Evolutionary conservation across 164 flowering plant genomes (phyloP).

Genomic region (Annona cherimola): DNA sequence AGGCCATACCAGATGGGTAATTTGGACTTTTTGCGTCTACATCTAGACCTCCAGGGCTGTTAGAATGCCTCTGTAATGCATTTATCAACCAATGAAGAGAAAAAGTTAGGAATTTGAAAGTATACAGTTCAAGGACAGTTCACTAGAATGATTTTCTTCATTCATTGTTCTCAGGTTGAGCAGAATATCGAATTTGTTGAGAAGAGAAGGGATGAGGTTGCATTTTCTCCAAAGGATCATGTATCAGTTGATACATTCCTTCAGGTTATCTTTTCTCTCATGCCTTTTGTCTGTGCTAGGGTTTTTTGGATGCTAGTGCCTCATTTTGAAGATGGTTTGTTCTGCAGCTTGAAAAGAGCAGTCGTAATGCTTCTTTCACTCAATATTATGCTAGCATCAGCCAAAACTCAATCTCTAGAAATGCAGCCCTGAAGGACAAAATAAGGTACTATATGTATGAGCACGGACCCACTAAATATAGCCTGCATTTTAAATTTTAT

Average conservation of each 20-base stretch:
- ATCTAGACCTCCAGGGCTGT: neutral
- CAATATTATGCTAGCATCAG: constrained; percentile 22
- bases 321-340: neutral
- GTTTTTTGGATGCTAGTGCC: neutral
- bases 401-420: constrained; percentile 14
- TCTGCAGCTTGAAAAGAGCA: constrained; percentile 17
- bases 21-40: neutral
- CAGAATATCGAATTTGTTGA: constrained; percentile 70
- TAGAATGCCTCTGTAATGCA: neutral
- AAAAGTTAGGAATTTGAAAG: neutral
- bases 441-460: constrained; percentile 11
- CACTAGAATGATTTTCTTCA: neutral
- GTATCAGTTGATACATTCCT: constrained; percentile 69
- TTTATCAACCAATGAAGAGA: neutral
- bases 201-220: constrained; percentile 71
- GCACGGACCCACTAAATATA: no score
- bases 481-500: no score
- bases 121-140: no score
- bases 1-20: neutral
- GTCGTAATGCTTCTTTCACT: constrained; percentile 19
- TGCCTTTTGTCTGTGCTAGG: neutral
- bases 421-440: constrained; percentile 5
- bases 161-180: constrained; percentile 51
- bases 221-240: constrained; percentile 80
- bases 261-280: constrained; percentile 46